Percentiles rank a stretch among this genome's conserved stretches.
These are phyloP conservation scores for Guadua angustifolia DNA, from an alignment of 176 grass and related monocot species.

Conservation along the genomic window DNA sequence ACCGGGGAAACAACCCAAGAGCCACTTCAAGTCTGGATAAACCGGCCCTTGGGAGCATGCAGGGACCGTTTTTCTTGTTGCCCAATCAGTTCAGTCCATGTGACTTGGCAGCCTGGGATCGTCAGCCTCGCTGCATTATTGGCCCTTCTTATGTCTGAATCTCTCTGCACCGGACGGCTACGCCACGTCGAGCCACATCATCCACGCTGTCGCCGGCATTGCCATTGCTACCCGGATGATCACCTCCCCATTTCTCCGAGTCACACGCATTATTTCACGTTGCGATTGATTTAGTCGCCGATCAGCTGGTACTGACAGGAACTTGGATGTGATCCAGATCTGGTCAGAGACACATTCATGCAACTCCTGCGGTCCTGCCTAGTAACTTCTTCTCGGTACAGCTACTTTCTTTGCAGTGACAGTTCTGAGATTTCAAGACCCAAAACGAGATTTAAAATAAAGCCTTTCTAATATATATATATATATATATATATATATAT, in stretches of 20 bases:
- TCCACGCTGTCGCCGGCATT: conserved; percentile 16
- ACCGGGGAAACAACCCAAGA: not conserved
- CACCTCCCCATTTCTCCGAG: conserved; percentile 45
- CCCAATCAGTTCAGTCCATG: conserved; percentile 30
- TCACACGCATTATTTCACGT: conserved; percentile 9
- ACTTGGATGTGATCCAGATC: conserved; percentile 7
- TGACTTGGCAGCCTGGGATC: conserved; percentile 53
- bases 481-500: no score
- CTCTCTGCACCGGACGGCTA: not conserved
- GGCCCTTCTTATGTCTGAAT: not conserved
- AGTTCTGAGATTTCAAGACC: no score
- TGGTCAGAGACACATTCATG: not conserved
- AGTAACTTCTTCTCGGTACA: not conserved
- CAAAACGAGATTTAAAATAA: no score
- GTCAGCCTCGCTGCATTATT: conserved; percentile 40
- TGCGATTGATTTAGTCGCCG: no score
- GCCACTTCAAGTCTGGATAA: not conserved
- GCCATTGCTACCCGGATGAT: conserved; percentile 1
- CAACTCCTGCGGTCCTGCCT: not conserved
- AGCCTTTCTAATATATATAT: no score
- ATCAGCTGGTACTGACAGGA: not conserved
- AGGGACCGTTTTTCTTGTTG: conserved; percentile 19
- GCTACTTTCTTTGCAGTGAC: not conserved
- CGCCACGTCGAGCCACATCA: not conserved
- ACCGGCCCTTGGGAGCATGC: conserved; percentile 11